A percentile compares a stretch with the other conserved stretches of the same genome.
Evolutionary conservation across 2,329 filamentous ascomycete genomes (phyloP).

Genomic region (Calonectria leucothoes): DNA sequence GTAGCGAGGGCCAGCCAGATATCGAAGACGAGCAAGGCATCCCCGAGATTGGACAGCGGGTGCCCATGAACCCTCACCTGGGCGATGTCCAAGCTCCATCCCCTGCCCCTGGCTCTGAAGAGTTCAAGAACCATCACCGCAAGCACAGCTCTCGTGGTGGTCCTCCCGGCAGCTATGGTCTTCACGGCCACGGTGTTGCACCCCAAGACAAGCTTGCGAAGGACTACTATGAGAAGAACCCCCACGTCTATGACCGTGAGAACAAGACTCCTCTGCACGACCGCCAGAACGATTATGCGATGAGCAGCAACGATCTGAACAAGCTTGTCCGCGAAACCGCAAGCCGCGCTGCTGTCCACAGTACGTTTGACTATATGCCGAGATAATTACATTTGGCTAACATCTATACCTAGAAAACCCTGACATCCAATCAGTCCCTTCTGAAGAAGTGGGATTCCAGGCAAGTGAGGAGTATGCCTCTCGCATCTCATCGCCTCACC

Average conservation of each 20-base stretch:
- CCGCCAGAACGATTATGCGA: constrained; percentile 77
- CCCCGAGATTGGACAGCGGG: constrained; percentile 89
- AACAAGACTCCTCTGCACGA: constrained; percentile 67
- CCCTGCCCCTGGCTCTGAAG: constrained; percentile 68
- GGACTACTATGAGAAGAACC: constrained; percentile 93
- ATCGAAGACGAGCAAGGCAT: constrained; percentile 86
- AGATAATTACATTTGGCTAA: constrained; percentile 30
- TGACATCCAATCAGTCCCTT: constrained; percentile 78
- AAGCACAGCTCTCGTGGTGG: constrained; percentile 77
- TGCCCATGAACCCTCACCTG: constrained; percentile 92
- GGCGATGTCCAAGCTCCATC: constrained; percentile 97
- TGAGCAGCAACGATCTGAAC: constrained; percentile 91
- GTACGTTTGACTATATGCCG: constrained; percentile 50
- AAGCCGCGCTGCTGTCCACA: constrained; percentile 62
- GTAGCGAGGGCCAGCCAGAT: constrained; percentile 61
- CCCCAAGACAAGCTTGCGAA: constrained; percentile 86
- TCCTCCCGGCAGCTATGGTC: constrained; percentile 91
- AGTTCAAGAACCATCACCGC: constrained; percentile 70
- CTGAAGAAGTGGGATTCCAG: constrained; percentile 90
- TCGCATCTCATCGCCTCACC: constrained; percentile 77
- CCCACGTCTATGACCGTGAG: constrained; percentile 82
- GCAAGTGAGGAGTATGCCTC: constrained; percentile 87
- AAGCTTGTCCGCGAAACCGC: constrained; percentile 84
- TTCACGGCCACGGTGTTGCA: constrained; percentile 86
- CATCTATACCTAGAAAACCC: constrained; percentile 65